Evolutionary conservation across 306 rosid species (phyloP).

Genomic region (Malus sieversii): DNA sequence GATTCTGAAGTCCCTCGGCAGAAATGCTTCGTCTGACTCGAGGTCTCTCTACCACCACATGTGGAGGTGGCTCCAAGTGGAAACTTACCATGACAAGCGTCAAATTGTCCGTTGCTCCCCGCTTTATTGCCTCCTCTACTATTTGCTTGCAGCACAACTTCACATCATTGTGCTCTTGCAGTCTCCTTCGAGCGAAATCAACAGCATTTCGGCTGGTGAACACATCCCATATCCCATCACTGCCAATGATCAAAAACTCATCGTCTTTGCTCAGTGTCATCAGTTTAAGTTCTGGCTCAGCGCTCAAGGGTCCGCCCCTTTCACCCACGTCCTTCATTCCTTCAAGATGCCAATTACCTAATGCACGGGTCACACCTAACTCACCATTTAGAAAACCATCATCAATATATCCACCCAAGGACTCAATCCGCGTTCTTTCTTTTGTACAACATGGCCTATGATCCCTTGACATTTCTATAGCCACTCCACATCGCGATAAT

Average conservation of each 20-base stretch:
- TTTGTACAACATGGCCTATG: slow-evolving; percentile 64
- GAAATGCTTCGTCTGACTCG: slow-evolving; percentile 78
- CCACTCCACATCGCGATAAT: slow-evolving; percentile 59
- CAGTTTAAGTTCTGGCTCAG: slow-evolving; percentile 81
- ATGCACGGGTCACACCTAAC: slow-evolving; percentile 77
- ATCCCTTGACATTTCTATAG: slow-evolving; percentile 77
- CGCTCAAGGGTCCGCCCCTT: slow-evolving; percentile 71
- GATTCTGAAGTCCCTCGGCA: slow-evolving; percentile 74
- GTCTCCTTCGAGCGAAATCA: slow-evolving; percentile 69
- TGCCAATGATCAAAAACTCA: slow-evolving; percentile 82
- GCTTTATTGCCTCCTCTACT: slow-evolving; percentile 70
- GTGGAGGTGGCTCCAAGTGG: slow-evolving; percentile 73
- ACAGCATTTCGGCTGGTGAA: slow-evolving; percentile 76
- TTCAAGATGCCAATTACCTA: slow-evolving; percentile 94
- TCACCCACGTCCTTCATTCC: slow-evolving; percentile 74
- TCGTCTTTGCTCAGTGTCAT: slow-evolving; percentile 64
- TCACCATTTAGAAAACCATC: slow-evolving; percentile 72
- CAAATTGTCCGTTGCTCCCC: slow-evolving; percentile 66
- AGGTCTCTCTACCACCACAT: slow-evolving; percentile 47
- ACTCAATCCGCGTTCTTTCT: slow-evolving; percentile 67
- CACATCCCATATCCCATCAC: slow-evolving; percentile 91
- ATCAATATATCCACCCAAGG: slow-evolving; percentile 65
- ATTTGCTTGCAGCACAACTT: slow-evolving; percentile 71
- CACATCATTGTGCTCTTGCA: slow-evolving; percentile 85
- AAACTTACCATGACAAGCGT: slow-evolving; percentile 77